A percentile compares a stretch with the other conserved stretches of the same genome.
Conservation (phyloP, 164 flowering plant genomes). For the Vitis labrusca region DNA sequence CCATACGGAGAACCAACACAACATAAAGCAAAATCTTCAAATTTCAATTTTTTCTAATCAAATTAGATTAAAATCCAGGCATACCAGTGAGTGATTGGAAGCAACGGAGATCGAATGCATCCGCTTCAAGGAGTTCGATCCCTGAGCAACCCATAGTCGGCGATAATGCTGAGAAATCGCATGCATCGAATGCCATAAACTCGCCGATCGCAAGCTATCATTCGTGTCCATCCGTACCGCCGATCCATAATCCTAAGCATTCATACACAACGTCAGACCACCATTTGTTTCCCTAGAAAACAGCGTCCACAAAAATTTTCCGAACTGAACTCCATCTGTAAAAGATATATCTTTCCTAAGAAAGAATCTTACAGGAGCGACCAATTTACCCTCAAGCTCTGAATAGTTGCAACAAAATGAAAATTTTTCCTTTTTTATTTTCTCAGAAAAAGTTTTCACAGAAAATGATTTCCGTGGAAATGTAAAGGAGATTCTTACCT, state of each 20-base stretch:
- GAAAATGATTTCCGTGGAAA: not conserved
- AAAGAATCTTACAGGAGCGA: too few species aligned
- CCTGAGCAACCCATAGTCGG: constrained; percentile 76
- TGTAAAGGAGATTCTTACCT: constrained; percentile 35
- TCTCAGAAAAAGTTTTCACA: not conserved
- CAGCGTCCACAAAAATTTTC: not conserved
- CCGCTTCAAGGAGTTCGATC: constrained; percentile 87
- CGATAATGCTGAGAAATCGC: constrained; percentile 94
- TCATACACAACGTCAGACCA: too few species aligned
- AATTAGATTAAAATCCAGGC: not conserved
- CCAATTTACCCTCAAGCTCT: constrained; percentile 11
- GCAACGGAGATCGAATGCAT: constrained; percentile 91
- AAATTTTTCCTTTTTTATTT: too few species aligned
- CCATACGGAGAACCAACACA: not conserved
- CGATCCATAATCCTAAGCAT: constrained; percentile 76
- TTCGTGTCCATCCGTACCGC: constrained; percentile 92
- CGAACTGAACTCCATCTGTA: not conserved
- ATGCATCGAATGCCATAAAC: constrained; percentile 97
- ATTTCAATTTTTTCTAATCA: not conserved
- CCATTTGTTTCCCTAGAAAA: too few species aligned
- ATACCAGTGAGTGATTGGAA: constrained; percentile 90
- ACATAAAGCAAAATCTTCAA: not conserved
- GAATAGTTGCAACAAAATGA: constrained; percentile 17
- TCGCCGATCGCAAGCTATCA: constrained; percentile 86
- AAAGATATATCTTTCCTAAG: too few species aligned